Base-by-base conservation (phyloP, 2,329 filamentous ascomycete genomes). In the Chaetomium globosum region DNA sequence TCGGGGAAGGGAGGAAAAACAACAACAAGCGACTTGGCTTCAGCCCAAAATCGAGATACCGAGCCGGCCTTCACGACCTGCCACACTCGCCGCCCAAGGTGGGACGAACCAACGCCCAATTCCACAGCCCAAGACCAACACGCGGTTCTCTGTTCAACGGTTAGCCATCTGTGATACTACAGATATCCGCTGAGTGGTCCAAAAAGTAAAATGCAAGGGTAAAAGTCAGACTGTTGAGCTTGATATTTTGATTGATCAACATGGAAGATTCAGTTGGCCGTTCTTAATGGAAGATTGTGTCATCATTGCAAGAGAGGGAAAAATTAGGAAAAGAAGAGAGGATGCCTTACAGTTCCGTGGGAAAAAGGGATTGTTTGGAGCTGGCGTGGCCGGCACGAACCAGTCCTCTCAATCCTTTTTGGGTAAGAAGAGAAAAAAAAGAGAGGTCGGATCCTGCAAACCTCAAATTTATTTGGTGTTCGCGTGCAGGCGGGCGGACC, bases 161-260 rank as follows among this genome's bases (percentile, higher is more conserved):
- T 65, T 54, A 65, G 64, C 64, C 43, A 31, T 57, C 48, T 59
- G 48, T 57, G 43, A 33, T 46, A 58, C 48, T n/a, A 36, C 6
- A 21, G 9, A 21, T 16, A 7, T 48, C 23, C 7, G 49, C 31
- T 39, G 21, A 54, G n/a, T 39, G 52, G n/a, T 58, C 28, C 23
- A 51, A 61, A 39, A 21, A 64, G 51, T n/a, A 30, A 36, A 39
- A 60, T 61, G 58, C n/a, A 57, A 51, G 54, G 28, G 57, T 49
- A 61, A 28, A 64, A 65, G 65, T 87, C 84, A 87, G 83, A 87
- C 82, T 86, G 82, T 85, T 86, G 83, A 87, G 84, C 83, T 86
- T 87, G 84, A 85, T 83, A 79, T 77, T 78, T 81, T 79, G 70
- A 70, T 74, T 71, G 77, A 79, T 86, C 84, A 82, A 85, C 84